A percentile compares a stretch with the other conserved stretches of the same genome.
phyloP scores from a whole-genome alignment of 129 eudicot species.

The Lactuca saligna region DNA sequence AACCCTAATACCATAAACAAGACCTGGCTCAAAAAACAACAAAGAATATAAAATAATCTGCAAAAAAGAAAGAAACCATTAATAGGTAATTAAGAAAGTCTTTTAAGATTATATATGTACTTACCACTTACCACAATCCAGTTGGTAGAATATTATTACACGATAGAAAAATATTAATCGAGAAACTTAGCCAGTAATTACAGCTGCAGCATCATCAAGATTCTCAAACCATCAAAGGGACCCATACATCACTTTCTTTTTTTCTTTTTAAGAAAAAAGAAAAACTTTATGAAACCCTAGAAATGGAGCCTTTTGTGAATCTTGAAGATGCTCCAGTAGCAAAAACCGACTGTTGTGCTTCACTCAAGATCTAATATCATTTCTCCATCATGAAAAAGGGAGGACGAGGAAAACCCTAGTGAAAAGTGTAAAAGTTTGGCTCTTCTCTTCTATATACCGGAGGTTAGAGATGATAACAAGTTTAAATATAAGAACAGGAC shows the following conservation, averaged over 20 bases:
- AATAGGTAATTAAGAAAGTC: neutral
- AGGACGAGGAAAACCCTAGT: constrained; percentile 8
- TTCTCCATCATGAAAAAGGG: neutral
- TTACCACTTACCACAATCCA: constrained; percentile 29
- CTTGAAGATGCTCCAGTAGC: constrained; percentile 72
- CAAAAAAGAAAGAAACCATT: neutral
- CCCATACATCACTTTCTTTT: constrained; percentile 24
- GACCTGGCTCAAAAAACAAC: constrained; percentile 24
- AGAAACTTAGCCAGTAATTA: constrained; percentile 39
- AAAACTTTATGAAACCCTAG: constrained; percentile 41
- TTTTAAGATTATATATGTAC: constrained; percentile 2
- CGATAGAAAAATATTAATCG: neutral
- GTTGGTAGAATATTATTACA: constrained; percentile 5
- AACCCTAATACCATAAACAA: constrained; percentile 28
- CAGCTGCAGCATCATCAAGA: constrained; percentile 92
- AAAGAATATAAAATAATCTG: constrained; percentile 14
- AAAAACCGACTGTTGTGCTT: constrained; percentile 44
- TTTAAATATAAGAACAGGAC: neutral
- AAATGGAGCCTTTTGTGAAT: constrained; percentile 45
- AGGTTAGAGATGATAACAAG: neutral
- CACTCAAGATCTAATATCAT: constrained; percentile 23
- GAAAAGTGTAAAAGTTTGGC: neutral
- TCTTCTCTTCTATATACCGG: neutral
- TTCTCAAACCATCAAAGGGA: constrained; percentile 48
- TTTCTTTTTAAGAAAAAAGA: constrained; percentile 18